Percentiles rank a stretch among this genome's conserved stretches.
Evolutionary conservation across 2,329 filamentous ascomycete genomes (phyloP).

Genomic region (Colletotrichum coccodes): DNA sequence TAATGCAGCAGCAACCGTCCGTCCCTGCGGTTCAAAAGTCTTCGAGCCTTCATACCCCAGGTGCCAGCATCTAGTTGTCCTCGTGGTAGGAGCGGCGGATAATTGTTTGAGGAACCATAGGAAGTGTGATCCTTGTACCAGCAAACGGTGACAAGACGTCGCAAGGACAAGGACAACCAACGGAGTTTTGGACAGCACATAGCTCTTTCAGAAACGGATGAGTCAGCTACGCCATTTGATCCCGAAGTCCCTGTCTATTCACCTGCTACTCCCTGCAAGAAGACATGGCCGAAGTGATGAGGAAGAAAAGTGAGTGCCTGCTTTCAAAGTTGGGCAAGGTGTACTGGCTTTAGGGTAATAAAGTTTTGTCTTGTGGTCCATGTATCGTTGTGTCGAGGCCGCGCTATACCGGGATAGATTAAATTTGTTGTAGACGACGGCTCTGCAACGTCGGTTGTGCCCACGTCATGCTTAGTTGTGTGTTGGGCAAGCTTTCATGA

Average conservation of each 20-base stretch:
- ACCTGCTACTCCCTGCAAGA: neutral
- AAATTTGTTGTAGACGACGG: neutral
- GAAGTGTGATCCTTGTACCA: neutral
- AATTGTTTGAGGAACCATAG: neutral
- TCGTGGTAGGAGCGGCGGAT: neutral
- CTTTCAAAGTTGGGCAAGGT: neutral
- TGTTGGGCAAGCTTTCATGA: neutral
- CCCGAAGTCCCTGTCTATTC: neutral
- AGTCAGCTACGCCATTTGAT: neutral
- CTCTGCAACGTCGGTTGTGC: neutral
- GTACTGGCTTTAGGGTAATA: neutral
- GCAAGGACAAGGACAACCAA: neutral
- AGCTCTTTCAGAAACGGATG: neutral
- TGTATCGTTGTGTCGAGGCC: neutral
- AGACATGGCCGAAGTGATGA: neutral
- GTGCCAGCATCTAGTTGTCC: neutral
- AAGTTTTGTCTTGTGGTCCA: neutral
- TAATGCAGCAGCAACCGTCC: no score
- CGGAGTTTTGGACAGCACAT: neutral
- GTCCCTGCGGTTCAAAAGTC: neutral
- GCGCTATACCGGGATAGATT: neutral
- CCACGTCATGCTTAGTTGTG: neutral
- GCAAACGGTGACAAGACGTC: neutral
- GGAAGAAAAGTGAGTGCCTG: no score
- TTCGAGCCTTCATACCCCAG: neutral